A percentile compares a stretch with the other conserved stretches of the same genome.
These are phyloP conservation scores for Coccomyxa sp. DNA, from an alignment of 139 green algal genomes.

Conservation along the genomic window DNA sequence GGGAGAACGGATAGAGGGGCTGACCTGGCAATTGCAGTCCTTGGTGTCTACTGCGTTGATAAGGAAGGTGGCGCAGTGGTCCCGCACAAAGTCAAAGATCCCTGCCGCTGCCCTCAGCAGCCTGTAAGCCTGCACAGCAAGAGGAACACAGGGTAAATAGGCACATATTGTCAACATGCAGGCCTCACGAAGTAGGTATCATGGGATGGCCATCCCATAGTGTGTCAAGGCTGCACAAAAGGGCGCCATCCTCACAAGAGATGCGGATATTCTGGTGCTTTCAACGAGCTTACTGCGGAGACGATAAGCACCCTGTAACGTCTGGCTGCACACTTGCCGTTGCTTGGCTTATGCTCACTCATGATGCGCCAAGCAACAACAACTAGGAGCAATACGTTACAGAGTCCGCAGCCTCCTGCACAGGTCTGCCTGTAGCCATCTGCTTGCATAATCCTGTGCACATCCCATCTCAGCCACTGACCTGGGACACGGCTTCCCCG, in stretches of 20 bases:
- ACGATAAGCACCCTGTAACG: background rate
- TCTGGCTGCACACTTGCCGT: background rate
- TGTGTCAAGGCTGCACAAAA: too few species aligned
- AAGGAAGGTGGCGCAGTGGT: conserved; percentile 12
- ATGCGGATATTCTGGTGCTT: too few species aligned
- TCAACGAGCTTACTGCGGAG: too few species aligned
- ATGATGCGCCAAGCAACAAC: background rate
- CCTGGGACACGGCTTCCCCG: conserved; percentile 7
- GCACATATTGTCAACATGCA: too few species aligned
- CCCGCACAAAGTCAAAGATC: conserved; percentile 13
- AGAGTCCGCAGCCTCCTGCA: background rate
- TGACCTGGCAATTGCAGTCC: conserved; percentile 24
- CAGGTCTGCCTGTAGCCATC: background rate
- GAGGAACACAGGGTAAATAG: too few species aligned
- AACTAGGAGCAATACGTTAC: too few species aligned
- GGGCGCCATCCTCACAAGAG: too few species aligned
- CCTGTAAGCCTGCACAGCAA: conserved; percentile 18
- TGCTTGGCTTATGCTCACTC: background rate
- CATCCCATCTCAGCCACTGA: background rate
- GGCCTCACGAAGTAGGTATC: too few species aligned
- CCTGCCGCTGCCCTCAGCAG: conserved; percentile 30
- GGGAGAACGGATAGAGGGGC: too few species aligned
- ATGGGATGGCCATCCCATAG: too few species aligned
- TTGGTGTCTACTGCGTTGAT: background rate
- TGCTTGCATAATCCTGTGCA: background rate